phyloP scores from a whole-genome alignment of 108 stramenopile species.

The Skeletonema tropicum region DNA sequence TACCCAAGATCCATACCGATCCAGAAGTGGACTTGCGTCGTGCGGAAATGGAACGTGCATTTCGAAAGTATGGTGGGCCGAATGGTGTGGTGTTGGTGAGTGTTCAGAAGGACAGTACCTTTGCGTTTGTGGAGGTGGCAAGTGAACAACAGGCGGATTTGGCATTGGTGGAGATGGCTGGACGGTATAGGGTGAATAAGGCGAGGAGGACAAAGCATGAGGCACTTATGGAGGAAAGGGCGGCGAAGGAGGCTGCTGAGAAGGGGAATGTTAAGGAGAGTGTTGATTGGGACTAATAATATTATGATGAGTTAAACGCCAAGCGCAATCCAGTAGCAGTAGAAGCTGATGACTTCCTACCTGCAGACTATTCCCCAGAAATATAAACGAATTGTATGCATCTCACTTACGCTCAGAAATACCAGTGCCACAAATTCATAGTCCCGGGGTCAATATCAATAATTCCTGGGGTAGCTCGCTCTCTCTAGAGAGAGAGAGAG shows the following conservation, averaged over 20 bases:
- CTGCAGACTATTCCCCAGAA: too few relatives aligned
- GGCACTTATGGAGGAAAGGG: slow-evolving; percentile 78
- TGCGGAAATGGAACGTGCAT: slow-evolving; percentile 86
- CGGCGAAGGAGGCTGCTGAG: slow-evolving; percentile 54
- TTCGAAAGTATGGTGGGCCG: slow-evolving; percentile 84
- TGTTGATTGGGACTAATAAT: slow-evolving; percentile 45
- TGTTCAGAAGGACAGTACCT: slow-evolving; percentile 67
- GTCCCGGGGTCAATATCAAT: too few relatives aligned
- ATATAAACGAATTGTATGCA: too few relatives aligned
- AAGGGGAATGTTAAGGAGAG: slow-evolving; percentile 42
- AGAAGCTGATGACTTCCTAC: too few relatives aligned
- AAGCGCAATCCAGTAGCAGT: too few relatives aligned
- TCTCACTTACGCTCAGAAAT: too few relatives aligned
- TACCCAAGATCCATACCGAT: slow-evolving; percentile 65
- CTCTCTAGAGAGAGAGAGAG: too few relatives aligned
- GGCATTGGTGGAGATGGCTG: slow-evolving; percentile 72
- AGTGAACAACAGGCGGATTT: slow-evolving; percentile 69
- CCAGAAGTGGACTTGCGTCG: slow-evolving; percentile 80
- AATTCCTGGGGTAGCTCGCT: too few relatives aligned
- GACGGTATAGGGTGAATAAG: slow-evolving; percentile 69
- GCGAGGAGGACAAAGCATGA: slow-evolving; percentile 82
- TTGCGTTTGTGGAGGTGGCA: slow-evolving; percentile 84
- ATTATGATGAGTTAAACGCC: too few relatives aligned
- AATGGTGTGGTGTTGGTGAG: slow-evolving; percentile 67
- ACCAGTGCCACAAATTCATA: too few relatives aligned